A percentile compares a stretch with the other conserved stretches of the same genome.
These are phyloP conservation scores for Penicillium odoratum DNA, from an alignment of 495 filamentous ascomycete species.

Conservation along the genomic window DNA sequence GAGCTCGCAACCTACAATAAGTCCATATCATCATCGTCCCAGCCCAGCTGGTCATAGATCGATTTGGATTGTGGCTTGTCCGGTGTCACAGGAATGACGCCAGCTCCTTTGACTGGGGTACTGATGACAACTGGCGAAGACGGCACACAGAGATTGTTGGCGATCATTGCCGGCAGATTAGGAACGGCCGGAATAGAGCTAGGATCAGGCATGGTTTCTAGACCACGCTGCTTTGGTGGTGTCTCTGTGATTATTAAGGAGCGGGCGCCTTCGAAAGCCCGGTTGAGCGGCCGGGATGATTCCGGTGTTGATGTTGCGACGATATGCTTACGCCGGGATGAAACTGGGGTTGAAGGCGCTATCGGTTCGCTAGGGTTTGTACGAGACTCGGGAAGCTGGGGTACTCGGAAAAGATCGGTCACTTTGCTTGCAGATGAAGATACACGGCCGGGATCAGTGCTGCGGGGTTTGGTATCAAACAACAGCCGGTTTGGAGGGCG, in stretches of 20 bases:
- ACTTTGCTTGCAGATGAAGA: slow-evolving; percentile 18
- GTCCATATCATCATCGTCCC: slow-evolving; percentile 66
- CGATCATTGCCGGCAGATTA: slow-evolving; percentile 6
- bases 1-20: slow-evolving; percentile 30
- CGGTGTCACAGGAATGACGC: slow-evolving; percentile 37
- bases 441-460: slow-evolving; percentile 10
- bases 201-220: slow-evolving; percentile 9
- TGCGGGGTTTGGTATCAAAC: slow-evolving; percentile 20
- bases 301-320: slow-evolving; percentile 4
- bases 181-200: slow-evolving; percentile 10
- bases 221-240: slow-evolving; percentile 36
- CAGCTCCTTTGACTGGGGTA: slow-evolving; percentile 26
- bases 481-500: slow-evolving; percentile 38
- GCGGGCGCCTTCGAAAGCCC: slow-evolving; percentile 4
- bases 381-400: slow-evolving; percentile 39
- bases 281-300: slow-evolving; percentile 18
- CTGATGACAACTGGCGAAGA: slow-evolving; percentile 23
- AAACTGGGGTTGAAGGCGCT: slow-evolving; percentile 36
- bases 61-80: slow-evolving; percentile 44
- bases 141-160: slow-evolving; percentile 7
- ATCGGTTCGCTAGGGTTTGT: slow-evolving; percentile 10
- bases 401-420: slow-evolving; percentile 39
- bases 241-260: slow-evolving; percentile 42
- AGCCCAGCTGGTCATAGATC: slow-evolving; percentile 73
- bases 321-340: slow-evolving; percentile 26